Conservation (phyloP, 2,329 filamentous ascomycete species). For the Neoarthrinium moseri region DNA sequence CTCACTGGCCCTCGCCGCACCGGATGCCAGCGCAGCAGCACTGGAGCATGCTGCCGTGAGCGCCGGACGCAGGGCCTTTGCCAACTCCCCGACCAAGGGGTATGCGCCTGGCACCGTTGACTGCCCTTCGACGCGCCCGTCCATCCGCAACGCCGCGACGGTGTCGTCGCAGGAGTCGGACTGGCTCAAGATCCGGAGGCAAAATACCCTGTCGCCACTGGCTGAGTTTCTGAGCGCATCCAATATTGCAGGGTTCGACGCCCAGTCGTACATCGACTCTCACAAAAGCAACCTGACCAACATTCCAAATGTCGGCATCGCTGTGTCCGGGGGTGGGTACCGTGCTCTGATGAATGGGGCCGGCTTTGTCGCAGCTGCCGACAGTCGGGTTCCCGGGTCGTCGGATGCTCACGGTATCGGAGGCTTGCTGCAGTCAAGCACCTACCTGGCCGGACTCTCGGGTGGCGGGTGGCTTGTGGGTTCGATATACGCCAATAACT, state of each 20-base stretch:
- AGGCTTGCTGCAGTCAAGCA: conserved; percentile 66
- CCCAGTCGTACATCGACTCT: conserved; percentile 61
- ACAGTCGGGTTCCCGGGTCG: conserved; percentile 60
- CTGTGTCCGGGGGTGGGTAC: conserved; percentile 71
- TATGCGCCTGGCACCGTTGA: conserved; percentile 69
- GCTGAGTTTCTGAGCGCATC: conserved; percentile 68
- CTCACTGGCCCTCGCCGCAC: conserved; percentile 22
- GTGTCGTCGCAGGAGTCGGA: conserved; percentile 69
- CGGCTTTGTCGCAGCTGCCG: conserved; percentile 67
- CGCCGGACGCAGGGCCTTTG: conserved; percentile 30
- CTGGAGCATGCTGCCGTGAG: conserved; percentile 3
- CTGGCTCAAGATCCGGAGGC: conserved; percentile 72
- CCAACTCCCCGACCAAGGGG: conserved; percentile 47
- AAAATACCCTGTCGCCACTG: conserved; percentile 74
- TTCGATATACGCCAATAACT: conserved; percentile 74
- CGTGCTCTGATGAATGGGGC: conserved; percentile 70
- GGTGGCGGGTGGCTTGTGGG: conserved; percentile 77
- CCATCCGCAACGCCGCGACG: conserved; percentile 59
- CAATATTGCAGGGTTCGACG: conserved; percentile 68
- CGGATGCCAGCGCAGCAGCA: conserved; percentile 10
- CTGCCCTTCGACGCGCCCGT: conserved; percentile 70
- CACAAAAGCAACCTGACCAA: conserved; percentile 63
- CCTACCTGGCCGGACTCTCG: conserved; percentile 71
- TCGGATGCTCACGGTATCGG: conserved; percentile 62
- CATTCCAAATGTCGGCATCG: conserved; percentile 56